Evolutionary conservation across 805 yeast species (phyloP).

Genomic region (Candida oleophila): DNA sequence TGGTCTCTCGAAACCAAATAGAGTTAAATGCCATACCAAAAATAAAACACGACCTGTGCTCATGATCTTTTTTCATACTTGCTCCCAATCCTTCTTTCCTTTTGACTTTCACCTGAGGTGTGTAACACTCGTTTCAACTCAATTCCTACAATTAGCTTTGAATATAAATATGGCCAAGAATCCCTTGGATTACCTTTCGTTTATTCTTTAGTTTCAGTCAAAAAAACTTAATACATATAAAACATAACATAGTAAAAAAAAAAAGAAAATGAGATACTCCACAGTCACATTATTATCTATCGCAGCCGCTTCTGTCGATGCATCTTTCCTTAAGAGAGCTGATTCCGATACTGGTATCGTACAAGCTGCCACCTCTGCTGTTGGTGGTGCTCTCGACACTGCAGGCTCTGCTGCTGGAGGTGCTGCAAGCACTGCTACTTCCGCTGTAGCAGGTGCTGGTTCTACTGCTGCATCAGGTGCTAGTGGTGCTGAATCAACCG

Average conservation of each 20-base stretch:
- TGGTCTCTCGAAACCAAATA: not conserved
- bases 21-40: not conserved
- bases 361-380: constrained; percentile 1
- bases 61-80: not conserved
- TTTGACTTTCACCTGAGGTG: not conserved
- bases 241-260: not conserved
- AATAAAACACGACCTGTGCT: no score
- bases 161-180: not conserved
- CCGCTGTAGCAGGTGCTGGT: constrained; percentile 5
- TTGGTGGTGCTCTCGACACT: constrained; percentile 5
- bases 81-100: not conserved
- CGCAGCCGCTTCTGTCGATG: constrained; percentile 13
- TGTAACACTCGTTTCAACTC: not conserved
- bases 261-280: constrained; percentile 11
- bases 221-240: not conserved
- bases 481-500: constrained; percentile 4
- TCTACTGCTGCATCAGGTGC: not conserved
- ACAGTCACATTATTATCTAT: constrained; percentile 12
- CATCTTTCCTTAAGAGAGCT: constrained; percentile 7
- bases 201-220: not conserved
- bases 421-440: constrained; percentile 4
- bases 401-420: constrained; percentile 2
- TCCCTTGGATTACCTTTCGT: not conserved
- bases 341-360: no score
- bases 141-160: not conserved